Base-by-base conservation (phyloP, 495 filamentous ascomycete species). In the Sphaerosporella brunnea region DNA sequence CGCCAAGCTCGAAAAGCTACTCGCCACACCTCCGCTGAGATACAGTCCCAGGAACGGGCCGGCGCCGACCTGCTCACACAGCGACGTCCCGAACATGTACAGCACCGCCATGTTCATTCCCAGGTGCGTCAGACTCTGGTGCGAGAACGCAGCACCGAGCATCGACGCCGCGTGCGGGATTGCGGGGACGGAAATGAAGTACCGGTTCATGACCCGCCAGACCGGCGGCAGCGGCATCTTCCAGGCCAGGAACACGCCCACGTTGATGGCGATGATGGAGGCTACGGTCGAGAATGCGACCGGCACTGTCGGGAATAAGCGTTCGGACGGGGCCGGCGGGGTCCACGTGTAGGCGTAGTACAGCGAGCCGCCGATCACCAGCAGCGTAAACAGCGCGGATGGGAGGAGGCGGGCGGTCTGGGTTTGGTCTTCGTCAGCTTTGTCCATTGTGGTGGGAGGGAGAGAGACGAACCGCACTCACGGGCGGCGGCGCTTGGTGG, bases 11-110 rank as follows among this genome's bases (percentile, higher is more conserved):
- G 67, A 61, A 49, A 83, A 72, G 35, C 77, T 78, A 24, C 76
- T 79, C 10, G 83, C 20, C 0, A 72, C 71, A 34, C 84, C 87
- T 2, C 74, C 67, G 0, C 73, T 64, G 30, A 92, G 54, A 62
- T 84, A 92, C 4, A 93, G 66, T 5, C 79, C 77, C 2, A 97
- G 66, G 64, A 95, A 93, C 50, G 77, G 73, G 32, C 79, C 85
- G 16, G 88, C 73, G 34, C 86, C 88, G 45, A 95, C 72, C 45
- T 93, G 79, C 54, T 94, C 86, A 66, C 93, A 83, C 11, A 90
- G 63, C 51, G 62, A 64, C 23, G 69, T 66, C 9, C 79, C 79
- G 51, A 79, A 64, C 28, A 73, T 53, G 63, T 69, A 77, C 37
- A 82, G 20, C 21, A 71, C 58, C 16, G 68, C 50, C 75, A 88